Base-by-base conservation (phyloP, 805 yeast species). In the Ogataea wickerhamii region DNA sequence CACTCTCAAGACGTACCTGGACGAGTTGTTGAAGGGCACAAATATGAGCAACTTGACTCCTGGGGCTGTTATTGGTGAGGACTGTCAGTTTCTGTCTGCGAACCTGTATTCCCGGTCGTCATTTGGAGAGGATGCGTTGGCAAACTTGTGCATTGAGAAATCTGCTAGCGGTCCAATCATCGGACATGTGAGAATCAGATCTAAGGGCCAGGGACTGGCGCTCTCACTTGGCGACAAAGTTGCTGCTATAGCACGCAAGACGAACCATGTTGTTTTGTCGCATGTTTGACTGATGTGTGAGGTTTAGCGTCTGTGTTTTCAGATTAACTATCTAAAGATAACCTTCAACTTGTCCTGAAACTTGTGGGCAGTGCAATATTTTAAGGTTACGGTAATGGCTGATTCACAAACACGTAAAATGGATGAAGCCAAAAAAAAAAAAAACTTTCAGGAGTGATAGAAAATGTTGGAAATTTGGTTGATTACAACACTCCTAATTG, bases 161-260 rank as follows among this genome's bases (percentile, higher is more conserved):
- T 78, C 79, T 45, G 67, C 76, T 7, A 73, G 72, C 41, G 89
- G 91, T 8, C 80, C 82, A 37, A 81, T 88, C 40, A 76, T 85
- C 42, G 99, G 99, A 6, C 95, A 89, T 57, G 95, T 89, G 32
- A 80, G 98, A 67, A 89, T 93, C 55, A 80, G 99, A 66, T 84
- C 97, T 13, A 89, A 91, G 75, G 96, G 97, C 17, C 98, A 94
- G 70, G 98, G 98, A 4, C 73, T 94, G 48, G 98, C 98, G 6
- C 70, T 94, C 46, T 82, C 95, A 2, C 71, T 94, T 52, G 99
- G 99, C 46, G 98, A 93, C 56, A 78, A 88, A 53, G 93, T 91
- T 38, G 95, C 96, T 37, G 71, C 86, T 38, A 77, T 87, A 60
- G 83, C 91, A 32, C 76, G 83, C 45, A 72, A 73, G 56, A 64